phyloP scores from a whole-genome alignment of 2,329 filamentous ascomycete species.

The Trematosphaeria pertusa region DNA sequence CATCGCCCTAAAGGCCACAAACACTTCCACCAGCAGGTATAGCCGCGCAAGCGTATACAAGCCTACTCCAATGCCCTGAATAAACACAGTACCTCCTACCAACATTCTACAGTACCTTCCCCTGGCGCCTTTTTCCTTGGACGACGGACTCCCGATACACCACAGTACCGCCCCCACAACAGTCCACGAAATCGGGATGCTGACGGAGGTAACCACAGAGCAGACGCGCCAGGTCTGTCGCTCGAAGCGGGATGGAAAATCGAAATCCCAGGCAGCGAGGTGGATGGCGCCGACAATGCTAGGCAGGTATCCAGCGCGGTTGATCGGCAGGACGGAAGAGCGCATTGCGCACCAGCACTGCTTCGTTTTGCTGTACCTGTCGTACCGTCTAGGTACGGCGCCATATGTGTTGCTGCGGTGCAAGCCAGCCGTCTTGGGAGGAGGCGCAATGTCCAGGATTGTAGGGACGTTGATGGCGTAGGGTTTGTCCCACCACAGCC shows the following conservation, averaged over 20 bases:
- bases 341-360: not conserved
- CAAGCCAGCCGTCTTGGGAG: not conserved
- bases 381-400: not conserved
- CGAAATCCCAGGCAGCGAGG: not conserved
- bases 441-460: not conserved
- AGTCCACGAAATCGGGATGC: not conserved
- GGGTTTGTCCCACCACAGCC: slow-evolving; percentile 24
- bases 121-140: too few species aligned
- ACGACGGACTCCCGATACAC: not conserved
- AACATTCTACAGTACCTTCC: not conserved
- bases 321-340: not conserved
- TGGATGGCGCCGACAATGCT: not conserved
- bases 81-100: not conserved
- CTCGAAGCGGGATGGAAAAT: not conserved
- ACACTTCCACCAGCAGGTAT: slow-evolving; percentile 12
- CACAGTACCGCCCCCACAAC: not conserved
- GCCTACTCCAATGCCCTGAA: not conserved
- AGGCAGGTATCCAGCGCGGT: not conserved
- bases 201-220: not conserved
- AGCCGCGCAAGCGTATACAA: slow-evolving; percentile 11
- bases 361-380: not conserved
- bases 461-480: slow-evolving; percentile 1
- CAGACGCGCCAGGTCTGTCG: not conserved
- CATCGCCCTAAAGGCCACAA: slow-evolving; percentile 6
- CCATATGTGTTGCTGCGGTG: not conserved